A percentile compares a stretch with the other conserved stretches of the same genome.
Evolutionary conservation across 805 yeast genomes (phyloP).

Genomic region (Suhomyces tanzawaensis): DNA sequence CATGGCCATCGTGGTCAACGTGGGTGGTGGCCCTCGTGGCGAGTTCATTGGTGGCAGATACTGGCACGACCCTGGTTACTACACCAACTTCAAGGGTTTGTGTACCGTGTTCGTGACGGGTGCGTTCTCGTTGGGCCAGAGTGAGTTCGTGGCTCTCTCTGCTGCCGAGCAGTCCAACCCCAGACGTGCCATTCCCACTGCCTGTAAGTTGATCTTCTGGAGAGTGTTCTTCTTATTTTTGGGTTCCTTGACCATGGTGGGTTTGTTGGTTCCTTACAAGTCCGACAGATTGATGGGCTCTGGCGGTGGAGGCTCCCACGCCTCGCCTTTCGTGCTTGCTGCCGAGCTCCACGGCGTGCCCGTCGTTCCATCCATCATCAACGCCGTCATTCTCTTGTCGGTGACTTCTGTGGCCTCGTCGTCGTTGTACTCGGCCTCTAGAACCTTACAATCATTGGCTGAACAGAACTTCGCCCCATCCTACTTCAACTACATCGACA

Average conservation of each 20-base stretch:
- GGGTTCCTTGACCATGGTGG: constrained; percentile 37
- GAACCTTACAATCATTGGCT: constrained; percentile 42
- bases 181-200: constrained; percentile 36
- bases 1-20: constrained; percentile 39
- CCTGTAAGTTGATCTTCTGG: constrained; percentile 41
- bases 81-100: constrained; percentile 39
- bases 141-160: constrained; percentile 39
- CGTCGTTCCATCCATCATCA: constrained; percentile 41
- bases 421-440: constrained; percentile 41
- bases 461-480: constrained; percentile 43
- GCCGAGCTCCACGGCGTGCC: constrained; percentile 38
- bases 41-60: constrained; percentile 40
- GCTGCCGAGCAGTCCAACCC: constrained; percentile 42
- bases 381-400: constrained; percentile 39
- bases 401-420: constrained; percentile 44
- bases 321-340: constrained; percentile 44
- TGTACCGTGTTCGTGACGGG: constrained; percentile 40
- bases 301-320: constrained; percentile 29
- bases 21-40: constrained; percentile 27
- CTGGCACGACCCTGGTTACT: constrained; percentile 41
- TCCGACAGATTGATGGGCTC: constrained; percentile 25
- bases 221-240: constrained; percentile 37
- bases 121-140: constrained; percentile 40
- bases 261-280: constrained; percentile 26
- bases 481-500: constrained; percentile 40